Evolutionary conservation across 148 eudicot genomes (phyloP).

Genomic region (Fagopyrum homotropicum): DNA sequence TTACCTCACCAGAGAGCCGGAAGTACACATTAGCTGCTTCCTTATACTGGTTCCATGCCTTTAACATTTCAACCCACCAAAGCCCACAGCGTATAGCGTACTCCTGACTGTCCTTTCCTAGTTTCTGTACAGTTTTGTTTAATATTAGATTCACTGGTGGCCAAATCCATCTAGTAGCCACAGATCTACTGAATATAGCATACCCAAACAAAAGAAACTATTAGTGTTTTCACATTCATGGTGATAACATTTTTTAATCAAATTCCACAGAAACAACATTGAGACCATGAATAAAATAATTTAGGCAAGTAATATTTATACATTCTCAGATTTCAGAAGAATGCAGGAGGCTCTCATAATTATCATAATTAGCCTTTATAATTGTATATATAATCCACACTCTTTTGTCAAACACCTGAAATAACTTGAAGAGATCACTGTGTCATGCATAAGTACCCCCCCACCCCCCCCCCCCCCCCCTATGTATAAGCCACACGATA

Average conservation of each 20-base stretch:
- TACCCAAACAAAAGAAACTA: not conserved
- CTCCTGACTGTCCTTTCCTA: slow-evolving; percentile 61
- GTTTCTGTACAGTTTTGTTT: slow-evolving; percentile 33
- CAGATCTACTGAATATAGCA: not conserved
- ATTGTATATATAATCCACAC: not conserved
- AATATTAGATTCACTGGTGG: not conserved
- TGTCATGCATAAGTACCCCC: not conserved
- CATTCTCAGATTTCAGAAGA: not conserved
- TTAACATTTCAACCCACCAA: slow-evolving; percentile 98
- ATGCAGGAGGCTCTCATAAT: not conserved
- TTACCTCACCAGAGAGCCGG: slow-evolving; percentile 99
- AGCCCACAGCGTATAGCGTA: slow-evolving; percentile 90
- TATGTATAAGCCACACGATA: not conserved
- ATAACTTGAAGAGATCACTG: slow-evolving; percentile 2
- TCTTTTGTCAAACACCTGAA: not conserved
- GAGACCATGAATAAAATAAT: not conserved
- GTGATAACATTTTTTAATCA: not conserved
- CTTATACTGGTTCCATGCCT: slow-evolving; percentile 70
- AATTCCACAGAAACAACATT: not conserved
- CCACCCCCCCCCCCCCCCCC: no score
- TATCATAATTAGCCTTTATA: not conserved
- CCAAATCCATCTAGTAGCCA: not conserved
- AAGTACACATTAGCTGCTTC: slow-evolving; percentile 92
- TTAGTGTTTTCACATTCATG: not conserved
- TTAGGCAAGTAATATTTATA: not conserved